Evolutionary conservation across 257 asterid species (phyloP).

Genomic region (Nicotiana undulata): DNA sequence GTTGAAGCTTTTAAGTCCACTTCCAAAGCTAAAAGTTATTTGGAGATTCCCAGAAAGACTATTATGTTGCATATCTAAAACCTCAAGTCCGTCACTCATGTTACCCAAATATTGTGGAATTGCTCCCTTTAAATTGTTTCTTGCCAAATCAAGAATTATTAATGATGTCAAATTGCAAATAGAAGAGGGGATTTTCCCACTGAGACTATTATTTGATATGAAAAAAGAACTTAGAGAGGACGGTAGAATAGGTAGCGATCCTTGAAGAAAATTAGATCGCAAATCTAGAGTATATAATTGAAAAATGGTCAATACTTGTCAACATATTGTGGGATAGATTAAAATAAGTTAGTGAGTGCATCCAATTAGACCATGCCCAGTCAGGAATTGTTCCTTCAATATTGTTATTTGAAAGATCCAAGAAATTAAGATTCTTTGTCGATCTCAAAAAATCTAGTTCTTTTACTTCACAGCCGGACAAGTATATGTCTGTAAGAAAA

Average conservation of each 20-base stretch:
- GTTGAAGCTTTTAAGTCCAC: background rate
- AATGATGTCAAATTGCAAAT: conserved; percentile 6
- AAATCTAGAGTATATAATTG: background rate
- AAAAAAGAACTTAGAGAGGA: background rate
- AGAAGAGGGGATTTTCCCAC: conserved; percentile 4
- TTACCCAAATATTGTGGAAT: conserved; percentile 6
- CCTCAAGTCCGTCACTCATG: background rate
- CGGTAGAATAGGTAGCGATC: conserved; percentile 2
- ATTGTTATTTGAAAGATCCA: background rate
- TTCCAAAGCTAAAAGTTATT: background rate
- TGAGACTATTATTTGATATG: conserved; percentile 3
- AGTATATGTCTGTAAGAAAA: background rate
- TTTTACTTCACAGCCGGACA: background rate
- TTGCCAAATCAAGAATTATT: background rate
- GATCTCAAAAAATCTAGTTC: background rate
- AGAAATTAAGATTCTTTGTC: background rate
- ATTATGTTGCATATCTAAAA: background rate
- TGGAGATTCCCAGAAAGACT: background rate
- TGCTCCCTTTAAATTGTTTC: conserved; percentile 8
- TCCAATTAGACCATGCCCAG: background rate
- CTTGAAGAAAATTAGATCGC: background rate
- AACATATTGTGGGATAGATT: conserved; percentile 8
- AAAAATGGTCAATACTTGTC: background rate
- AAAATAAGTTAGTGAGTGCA: too few relatives aligned
- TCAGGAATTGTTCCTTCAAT: background rate